Evolutionary conservation across 495 filamentous ascomycete species (phyloP), one percentile per base, ranked within the genome.

Genomic region (Astrocystis sublimbata): DNA sequence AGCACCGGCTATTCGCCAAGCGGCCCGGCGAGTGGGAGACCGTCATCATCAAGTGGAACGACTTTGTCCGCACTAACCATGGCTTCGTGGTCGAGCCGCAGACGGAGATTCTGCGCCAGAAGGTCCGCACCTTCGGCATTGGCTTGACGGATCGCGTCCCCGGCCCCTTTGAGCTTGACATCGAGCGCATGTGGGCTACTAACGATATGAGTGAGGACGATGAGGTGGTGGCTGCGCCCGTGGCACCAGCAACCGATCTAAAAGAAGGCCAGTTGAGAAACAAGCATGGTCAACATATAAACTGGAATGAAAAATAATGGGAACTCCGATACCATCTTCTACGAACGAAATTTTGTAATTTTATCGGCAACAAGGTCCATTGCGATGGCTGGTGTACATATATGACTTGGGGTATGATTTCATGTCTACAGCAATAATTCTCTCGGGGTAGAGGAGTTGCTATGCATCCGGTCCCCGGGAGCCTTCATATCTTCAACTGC

Each of bases 31-130:
- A 92, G 67, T 98, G 94, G 94, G 92, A 98, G 80, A 96, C 92
- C 8, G 84, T 97, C 24, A 69, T 96, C 49, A 87, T 98, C 54
- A 89, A 89, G 42, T 93, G 92, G 80, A 87, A 87, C 71, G 89
- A 96, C 46, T 98, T 98, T 73, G 93, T 98, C 55, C 85, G 96
- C 53, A 98, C 96, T 35, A 97, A 97, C 73, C 81, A 92, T 68
- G 94, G 94, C 17, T 82, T 87, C 61, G 90, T 96, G 0, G 86
- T 96, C 9, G 92, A 98, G 79, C 94, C 93, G 24, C 93, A 97
- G 79, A 86, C 86, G 8, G 91, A 93, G 71, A 86, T 97, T 63
- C 71, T 96, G 70, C 86, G 89, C 52, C 87, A 96, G 71, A 90
- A 89, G 68, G 87, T 98, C 41, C 83, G 85, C 70, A 93, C 88